phyloP scores from a whole-genome alignment of 2,329 filamentous ascomycete genomes.

The Tetracladium maxilliforme region DNA sequence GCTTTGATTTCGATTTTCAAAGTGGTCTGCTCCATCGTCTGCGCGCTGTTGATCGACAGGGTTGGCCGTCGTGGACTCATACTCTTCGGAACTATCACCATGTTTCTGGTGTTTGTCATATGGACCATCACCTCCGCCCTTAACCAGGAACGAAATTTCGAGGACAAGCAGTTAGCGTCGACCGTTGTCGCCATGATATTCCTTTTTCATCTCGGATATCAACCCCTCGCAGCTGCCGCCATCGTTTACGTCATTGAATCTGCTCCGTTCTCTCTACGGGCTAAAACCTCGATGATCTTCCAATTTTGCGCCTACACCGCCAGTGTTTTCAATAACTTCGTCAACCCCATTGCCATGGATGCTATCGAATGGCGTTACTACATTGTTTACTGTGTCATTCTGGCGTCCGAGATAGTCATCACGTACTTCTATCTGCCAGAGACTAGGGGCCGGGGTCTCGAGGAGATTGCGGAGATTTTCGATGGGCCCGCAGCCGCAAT shows the following conservation, averaged over 20 bases:
- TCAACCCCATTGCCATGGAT: slow-evolving; percentile 27
- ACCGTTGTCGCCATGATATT: too few species aligned
- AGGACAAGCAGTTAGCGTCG: too few species aligned
- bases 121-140: too few species aligned
- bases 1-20: too few species aligned
- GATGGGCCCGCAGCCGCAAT: too few species aligned
- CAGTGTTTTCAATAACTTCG: slow-evolving; percentile 29
- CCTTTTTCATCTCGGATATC: too few species aligned
- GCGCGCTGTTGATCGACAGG: too few species aligned
- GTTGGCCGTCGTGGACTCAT: too few species aligned
- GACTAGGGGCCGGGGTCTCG: slow-evolving; percentile 23
- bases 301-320: slow-evolving; percentile 20
- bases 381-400: slow-evolving; percentile 24
- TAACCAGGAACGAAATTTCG: too few species aligned
- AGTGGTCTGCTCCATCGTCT: too few species aligned
- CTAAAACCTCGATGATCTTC: slow-evolving; percentile 14
- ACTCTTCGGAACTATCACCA: too few species aligned
- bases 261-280: slow-evolving; percentile 15
- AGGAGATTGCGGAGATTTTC: slow-evolving; percentile 23
- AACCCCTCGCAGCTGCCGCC: slow-evolving; percentile 24
- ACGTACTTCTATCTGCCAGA: slow-evolving; percentile 30
- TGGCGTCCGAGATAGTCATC: slow-evolving; percentile 22
- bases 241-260: slow-evolving; percentile 31
- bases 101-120: too few species aligned
- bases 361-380: slow-evolving; percentile 26